Conservation (phyloP, 306 rosid species). For the barrel medic (Medicago truncatula) region MtrunA17r5.0-ANR NC_053048.1:54996001-54996500, state of each 20-base stretch:
- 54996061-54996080: not conserved
- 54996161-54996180: too few species aligned
- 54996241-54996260: conserved; percentile 9
- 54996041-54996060: not conserved
- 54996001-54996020: not conserved
- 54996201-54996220: conserved; percentile 11
- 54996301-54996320: not conserved
- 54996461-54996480: not conserved
- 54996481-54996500: conserved; percentile 20
- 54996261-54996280: not conserved
- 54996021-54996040: not conserved
- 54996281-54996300: not conserved
- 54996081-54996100: conserved; percentile 14
- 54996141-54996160: not conserved
- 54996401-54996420: not conserved
- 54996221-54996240: not conserved
- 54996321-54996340: not conserved
- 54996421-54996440: conserved; percentile 27
- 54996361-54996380: not conserved
- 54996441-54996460: not conserved
- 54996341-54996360: not conserved
- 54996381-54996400: conserved; percentile 19
- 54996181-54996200: not conserved
- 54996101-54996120: not conserved
- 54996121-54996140: not conserved